Conservation (phyloP, 495 filamentous ascomycete genomes). For the Neurospora tetrasperma region DNA sequence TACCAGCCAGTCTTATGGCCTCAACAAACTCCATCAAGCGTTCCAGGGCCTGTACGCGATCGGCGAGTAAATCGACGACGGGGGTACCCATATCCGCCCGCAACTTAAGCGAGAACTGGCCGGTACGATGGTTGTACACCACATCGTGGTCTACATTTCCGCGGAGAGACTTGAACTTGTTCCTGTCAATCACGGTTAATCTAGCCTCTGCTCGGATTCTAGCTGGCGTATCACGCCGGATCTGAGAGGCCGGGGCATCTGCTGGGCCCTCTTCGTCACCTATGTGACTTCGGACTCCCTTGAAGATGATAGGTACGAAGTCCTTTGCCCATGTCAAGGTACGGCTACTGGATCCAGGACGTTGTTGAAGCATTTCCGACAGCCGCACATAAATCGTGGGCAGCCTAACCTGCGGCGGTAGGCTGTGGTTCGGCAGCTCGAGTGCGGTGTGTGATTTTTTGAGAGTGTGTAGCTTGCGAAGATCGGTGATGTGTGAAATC, state of each 20-base stretch:
- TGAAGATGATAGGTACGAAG: slow-evolving; percentile 42
- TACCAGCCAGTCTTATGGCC: slow-evolving; percentile 42
- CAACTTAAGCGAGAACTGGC: slow-evolving; percentile 50
- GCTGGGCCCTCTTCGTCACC: slow-evolving; percentile 11
- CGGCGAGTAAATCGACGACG: slow-evolving; percentile 41
- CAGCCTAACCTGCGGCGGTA: slow-evolving; percentile 27
- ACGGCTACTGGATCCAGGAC: slow-evolving; percentile 1
- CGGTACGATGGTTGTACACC: slow-evolving; percentile 43
- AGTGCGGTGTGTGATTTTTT: slow-evolving; percentile 20
- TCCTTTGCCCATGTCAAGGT: slow-evolving; percentile 41
- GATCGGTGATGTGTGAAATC: slow-evolving; percentile 34
- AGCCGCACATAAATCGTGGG: slow-evolving; percentile 35
- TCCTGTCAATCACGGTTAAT: slow-evolving; percentile 21
- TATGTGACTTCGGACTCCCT: slow-evolving; percentile 28
- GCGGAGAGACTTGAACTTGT: slow-evolving; percentile 37
- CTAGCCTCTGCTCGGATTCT: slow-evolving; percentile 22
- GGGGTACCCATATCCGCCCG: slow-evolving; percentile 46
- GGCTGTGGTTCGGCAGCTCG: slow-evolving; percentile 13
- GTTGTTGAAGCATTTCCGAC: slow-evolving; percentile 27
- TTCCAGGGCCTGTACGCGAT: slow-evolving; percentile 50
- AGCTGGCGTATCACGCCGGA: slow-evolving; percentile 1
- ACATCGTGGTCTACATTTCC: slow-evolving; percentile 48
- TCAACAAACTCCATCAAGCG: slow-evolving; percentile 54
- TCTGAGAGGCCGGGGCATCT: slow-evolving; percentile 4
- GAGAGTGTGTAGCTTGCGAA: slow-evolving; percentile 32